Evolutionary conservation across 805 yeast genomes (phyloP).

Genomic region (Huiozyma naganishii): DNA sequence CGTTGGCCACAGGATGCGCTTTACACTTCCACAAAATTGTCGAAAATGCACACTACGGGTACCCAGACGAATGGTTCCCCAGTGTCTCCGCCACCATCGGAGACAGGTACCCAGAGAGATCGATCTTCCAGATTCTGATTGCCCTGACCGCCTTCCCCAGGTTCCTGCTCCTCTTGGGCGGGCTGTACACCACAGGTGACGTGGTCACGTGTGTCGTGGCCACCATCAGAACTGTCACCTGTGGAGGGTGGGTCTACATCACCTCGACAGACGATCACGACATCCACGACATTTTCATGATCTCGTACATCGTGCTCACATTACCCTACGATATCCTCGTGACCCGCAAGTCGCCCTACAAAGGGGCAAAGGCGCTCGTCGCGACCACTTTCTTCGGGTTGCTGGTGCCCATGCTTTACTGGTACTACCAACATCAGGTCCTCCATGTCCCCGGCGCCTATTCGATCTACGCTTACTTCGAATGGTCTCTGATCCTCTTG

Average conservation of each 20-base stretch:
- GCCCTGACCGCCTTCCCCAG: slow-evolving; percentile 93
- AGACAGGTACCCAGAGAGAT: slow-evolving; percentile 91
- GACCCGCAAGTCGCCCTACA: slow-evolving; percentile 37
- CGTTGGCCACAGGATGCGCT: slow-evolving; percentile 60
- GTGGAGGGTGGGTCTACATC: slow-evolving; percentile 98
- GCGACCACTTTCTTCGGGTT: slow-evolving; percentile 57
- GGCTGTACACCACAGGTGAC: slow-evolving; percentile 31
- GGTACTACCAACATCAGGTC: slow-evolving; percentile 89
- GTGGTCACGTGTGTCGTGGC: slow-evolving; percentile 38
- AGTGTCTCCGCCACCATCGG: slow-evolving; percentile 96
- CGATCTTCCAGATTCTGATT: slow-evolving; percentile 80
- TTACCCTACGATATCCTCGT: slow-evolving; percentile 80
- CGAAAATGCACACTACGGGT: slow-evolving; percentile 73
- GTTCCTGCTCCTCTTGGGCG: slow-evolving; percentile 46
- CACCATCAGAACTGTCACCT: slow-evolving; percentile 79
- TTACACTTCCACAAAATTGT: slow-evolving; percentile 86
- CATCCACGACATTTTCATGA: slow-evolving; percentile 93
- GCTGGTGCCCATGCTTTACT: slow-evolving; percentile 72
- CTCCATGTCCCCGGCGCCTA: slow-evolving; percentile 87
- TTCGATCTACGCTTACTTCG: slow-evolving; percentile 86
- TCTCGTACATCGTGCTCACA: slow-evolving; percentile 74
- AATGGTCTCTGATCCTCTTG: slow-evolving; percentile 78
- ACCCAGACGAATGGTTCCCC: slow-evolving; percentile 98
- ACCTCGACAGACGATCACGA: slow-evolving; percentile 97
- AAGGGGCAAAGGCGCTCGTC: slow-evolving; percentile 38